phyloP scores from a whole-genome alignment of 352 stramenopile genomes.

The Pythium angustatum region DNA sequence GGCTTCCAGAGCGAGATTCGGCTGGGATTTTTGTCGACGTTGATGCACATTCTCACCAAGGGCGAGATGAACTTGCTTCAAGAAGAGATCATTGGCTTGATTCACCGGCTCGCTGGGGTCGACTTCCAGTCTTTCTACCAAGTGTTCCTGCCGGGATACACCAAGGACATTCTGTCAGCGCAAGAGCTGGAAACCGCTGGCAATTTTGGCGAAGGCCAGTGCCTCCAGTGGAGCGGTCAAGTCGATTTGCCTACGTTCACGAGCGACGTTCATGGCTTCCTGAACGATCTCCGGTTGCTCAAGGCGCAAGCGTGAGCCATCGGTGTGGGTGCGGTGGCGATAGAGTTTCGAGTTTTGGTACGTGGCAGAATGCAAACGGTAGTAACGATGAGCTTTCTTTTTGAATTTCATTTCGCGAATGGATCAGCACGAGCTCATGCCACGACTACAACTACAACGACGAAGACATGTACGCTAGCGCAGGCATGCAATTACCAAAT shows the following conservation, averaged over 20 bases:
- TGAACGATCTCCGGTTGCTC: slow-evolving; percentile 79
- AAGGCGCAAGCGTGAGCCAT: slow-evolving; percentile 56
- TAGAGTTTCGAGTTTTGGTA: background rate
- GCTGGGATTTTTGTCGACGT: slow-evolving; percentile 72
- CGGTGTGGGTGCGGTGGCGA: background rate
- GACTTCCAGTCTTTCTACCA: slow-evolving; percentile 82
- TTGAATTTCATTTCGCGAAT: no score
- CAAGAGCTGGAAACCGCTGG: slow-evolving; percentile 48
- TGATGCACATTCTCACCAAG: slow-evolving; percentile 77
- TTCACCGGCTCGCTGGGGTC: slow-evolving; percentile 69
- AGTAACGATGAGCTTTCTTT: no score
- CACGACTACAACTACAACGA: no score
- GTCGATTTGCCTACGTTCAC: slow-evolving; percentile 77
- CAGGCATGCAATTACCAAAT: slow-evolving; percentile 6
- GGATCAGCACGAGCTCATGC: no score
- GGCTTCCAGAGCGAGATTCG: slow-evolving; percentile 76
- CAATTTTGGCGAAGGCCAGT: slow-evolving; percentile 52
- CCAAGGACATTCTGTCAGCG: slow-evolving; percentile 66
- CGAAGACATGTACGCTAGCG: no score
- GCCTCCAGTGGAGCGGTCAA: slow-evolving; percentile 74
- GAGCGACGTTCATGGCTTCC: slow-evolving; percentile 62
- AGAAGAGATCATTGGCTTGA: slow-evolving; percentile 69
- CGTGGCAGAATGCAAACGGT: background rate
- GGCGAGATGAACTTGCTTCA: slow-evolving; percentile 81
- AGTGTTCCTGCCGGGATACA: slow-evolving; percentile 57